Evolutionary conservation across 805 yeast species (phyloP).

Genomic region (Pichia eremophila): DNA sequence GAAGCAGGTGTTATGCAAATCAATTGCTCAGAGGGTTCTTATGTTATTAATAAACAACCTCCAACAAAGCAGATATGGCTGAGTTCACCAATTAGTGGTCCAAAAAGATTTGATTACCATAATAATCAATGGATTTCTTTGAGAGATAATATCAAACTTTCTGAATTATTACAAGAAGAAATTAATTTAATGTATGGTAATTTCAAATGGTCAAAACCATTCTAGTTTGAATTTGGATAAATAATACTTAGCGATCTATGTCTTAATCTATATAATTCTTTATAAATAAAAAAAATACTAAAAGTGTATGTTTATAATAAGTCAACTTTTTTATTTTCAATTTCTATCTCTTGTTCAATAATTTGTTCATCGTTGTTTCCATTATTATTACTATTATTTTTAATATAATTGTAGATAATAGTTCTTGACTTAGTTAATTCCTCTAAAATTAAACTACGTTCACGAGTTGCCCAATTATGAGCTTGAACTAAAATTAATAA

Average conservation of each 20-base stretch:
- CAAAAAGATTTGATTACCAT: conserved; percentile 72
- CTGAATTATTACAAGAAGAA: conserved; percentile 44
- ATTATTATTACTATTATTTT: not conserved
- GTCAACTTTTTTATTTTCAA: no score
- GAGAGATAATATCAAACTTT: conserved; percentile 47
- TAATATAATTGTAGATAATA: conserved; percentile 6
- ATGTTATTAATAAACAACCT: conserved; percentile 93
- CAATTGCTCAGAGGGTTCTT: conserved; percentile 66
- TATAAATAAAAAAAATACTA: no score
- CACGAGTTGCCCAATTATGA: conserved; percentile 23
- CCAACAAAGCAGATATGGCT: conserved; percentile 97
- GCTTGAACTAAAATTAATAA: conserved; percentile 30
- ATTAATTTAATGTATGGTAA: conserved; percentile 25
- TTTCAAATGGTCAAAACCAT: conserved; percentile 13
- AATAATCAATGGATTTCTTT: conserved; percentile 71
- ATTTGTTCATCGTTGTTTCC: no score
- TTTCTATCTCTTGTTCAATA: no score
- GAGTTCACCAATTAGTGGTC: conserved; percentile 88
- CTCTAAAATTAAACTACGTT: conserved; percentile 3
- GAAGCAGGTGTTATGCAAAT: conserved; percentile 76
- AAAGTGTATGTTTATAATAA: no score
- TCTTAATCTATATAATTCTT: no score
- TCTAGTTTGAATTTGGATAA: not conserved
- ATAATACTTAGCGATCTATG: no score
- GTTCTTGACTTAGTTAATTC: conserved; percentile 10